Evolutionary conservation across 768 basidiomycete species (phyloP).

Genomic region (Suillus lakei): DNA sequence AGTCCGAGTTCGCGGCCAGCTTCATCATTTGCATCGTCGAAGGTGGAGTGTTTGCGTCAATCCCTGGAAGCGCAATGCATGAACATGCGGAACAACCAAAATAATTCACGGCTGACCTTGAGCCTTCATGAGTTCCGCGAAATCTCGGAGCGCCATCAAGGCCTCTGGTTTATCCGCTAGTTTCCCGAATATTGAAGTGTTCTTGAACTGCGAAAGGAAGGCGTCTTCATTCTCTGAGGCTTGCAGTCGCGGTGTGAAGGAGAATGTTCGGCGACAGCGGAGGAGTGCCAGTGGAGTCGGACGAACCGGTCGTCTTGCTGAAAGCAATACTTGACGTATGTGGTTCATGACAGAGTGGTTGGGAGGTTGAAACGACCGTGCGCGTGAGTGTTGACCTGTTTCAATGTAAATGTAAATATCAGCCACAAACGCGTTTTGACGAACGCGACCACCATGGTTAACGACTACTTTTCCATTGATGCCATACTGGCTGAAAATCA

Average conservation of each 20-base stretch:
- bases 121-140: constrained; percentile 51
- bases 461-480: constrained; percentile 92
- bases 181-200: constrained; percentile 52
- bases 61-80: constrained; percentile 38
- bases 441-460: constrained; percentile 60
- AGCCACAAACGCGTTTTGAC: constrained; percentile 27
- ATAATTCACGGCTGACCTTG: constrained; percentile 43
- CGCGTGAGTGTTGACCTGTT: background rate
- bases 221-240: constrained; percentile 39
- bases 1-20: constrained; percentile 56
- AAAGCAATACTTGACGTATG: constrained; percentile 19
- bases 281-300: constrained; percentile 14
- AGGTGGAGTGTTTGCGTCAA: constrained; percentile 50
- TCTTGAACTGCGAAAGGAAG: constrained; percentile 47
- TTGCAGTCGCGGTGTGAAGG: constrained; percentile 31
- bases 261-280: constrained; percentile 32
- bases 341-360: constrained; percentile 25
- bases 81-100: background rate
- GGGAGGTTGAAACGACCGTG: background rate
- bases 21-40: constrained; percentile 59
- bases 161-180: constrained; percentile 55
- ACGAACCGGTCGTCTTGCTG: constrained; percentile 21
- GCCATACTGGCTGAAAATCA: constrained; percentile 93
- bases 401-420: background rate
- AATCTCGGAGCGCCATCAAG: constrained; percentile 49